These are phyloP conservation scores for Rosa lucieae DNA, from an alignment of 306 rosid genomes.

Conservation along the genomic window DNA sequence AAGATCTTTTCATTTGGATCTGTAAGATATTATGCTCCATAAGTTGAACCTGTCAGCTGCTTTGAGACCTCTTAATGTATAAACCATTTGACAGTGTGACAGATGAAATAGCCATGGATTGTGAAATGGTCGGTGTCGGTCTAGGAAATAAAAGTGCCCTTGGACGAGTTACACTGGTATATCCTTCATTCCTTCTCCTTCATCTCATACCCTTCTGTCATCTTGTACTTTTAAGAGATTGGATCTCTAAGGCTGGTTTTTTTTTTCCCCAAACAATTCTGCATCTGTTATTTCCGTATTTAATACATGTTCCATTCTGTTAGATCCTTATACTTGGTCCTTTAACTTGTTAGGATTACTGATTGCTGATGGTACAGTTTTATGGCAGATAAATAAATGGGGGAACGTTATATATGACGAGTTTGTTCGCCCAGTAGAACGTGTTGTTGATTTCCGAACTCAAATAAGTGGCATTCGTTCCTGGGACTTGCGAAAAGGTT, in stretches of 20 bases:
- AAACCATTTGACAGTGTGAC: conserved; percentile 74
- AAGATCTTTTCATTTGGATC: background rate
- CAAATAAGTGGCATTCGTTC: conserved; percentile 92
- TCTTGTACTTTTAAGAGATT: background rate
- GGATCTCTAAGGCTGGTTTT: background rate
- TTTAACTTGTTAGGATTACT: conserved; percentile 21
- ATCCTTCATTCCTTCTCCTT: conserved; percentile 26
- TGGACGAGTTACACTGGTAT: conserved; percentile 87
- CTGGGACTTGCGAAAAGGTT: conserved; percentile 78
- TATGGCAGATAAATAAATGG: conserved; percentile 86
- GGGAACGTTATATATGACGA: conserved; percentile 86
- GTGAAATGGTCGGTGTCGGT: conserved; percentile 97
- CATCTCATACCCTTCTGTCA: conserved; percentile 9
- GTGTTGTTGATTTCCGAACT: conserved; percentile 84
- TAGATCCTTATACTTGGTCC: background rate
- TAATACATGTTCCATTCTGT: background rate
- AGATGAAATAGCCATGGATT: conserved; percentile 87
- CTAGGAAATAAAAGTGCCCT: conserved; percentile 93
- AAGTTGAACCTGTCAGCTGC: background rate
- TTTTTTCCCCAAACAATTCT: background rate
- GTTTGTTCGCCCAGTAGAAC: conserved; percentile 83
- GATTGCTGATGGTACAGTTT: conserved; percentile 32
- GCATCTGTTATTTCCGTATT: background rate
- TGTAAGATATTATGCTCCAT: background rate
- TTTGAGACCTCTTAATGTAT: conserved; percentile 26